Evolutionary conservation across 805 yeast species (phyloP).

Genomic region (Kluyveromyces siamensis): DNA sequence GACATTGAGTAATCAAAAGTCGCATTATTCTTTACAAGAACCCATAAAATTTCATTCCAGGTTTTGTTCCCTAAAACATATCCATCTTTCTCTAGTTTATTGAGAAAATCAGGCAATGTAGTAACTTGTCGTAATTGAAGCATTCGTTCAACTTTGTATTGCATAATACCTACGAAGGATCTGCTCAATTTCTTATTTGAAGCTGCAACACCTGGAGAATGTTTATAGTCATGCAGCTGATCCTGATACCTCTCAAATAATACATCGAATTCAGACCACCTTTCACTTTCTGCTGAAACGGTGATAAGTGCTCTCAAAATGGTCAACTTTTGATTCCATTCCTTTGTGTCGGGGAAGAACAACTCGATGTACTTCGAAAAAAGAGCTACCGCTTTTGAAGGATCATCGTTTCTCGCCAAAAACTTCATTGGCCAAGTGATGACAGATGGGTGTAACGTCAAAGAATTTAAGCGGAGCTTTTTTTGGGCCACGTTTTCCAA

Average conservation of each 20-base stretch:
- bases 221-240: slow-evolving; percentile 12
- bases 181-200: slow-evolving; percentile 13
- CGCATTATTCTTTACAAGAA: slow-evolving; percentile 17
- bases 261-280: slow-evolving; percentile 24
- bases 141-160: slow-evolving; percentile 17
- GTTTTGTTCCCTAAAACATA: slow-evolving; percentile 26
- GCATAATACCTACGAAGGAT: slow-evolving; percentile 15
- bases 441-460: slow-evolving; percentile 26
- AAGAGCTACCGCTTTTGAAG: slow-evolving; percentile 26
- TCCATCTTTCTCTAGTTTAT: slow-evolving; percentile 15
- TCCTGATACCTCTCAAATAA: slow-evolving; percentile 14
- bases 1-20: slow-evolving; percentile 26
- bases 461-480: slow-evolving; percentile 13
- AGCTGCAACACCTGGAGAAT: slow-evolving; percentile 15
- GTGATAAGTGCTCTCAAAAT: slow-evolving; percentile 27
- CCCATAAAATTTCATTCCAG: slow-evolving; percentile 25
- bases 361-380: slow-evolving; percentile 25
- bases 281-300: slow-evolving; percentile 24
- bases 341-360: slow-evolving; percentile 18
- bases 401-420: slow-evolving; percentile 23
- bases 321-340: slow-evolving; percentile 19
- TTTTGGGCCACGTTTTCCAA: slow-evolving; percentile 20
- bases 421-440: slow-evolving; percentile 30
- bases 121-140: slow-evolving; percentile 9
- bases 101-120: slow-evolving; percentile 14